Percentiles rank a stretch among this genome's conserved stretches.
phyloP scores from a whole-genome alignment of 208 protist species.

The Crithidia sp. region DNA sequence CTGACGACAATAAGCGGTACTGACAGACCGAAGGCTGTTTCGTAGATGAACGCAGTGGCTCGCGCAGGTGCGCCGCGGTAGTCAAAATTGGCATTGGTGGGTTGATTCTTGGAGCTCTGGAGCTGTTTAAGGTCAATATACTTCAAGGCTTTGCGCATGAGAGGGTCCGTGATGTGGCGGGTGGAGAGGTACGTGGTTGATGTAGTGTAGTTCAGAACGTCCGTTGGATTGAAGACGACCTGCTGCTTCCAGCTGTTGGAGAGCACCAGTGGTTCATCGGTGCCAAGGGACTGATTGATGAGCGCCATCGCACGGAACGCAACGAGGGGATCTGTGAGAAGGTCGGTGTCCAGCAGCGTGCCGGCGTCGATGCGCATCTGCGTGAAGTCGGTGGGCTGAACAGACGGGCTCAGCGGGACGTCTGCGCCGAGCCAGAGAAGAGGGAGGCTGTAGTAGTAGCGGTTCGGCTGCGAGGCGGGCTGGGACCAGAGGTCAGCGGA shows the following conservation, averaged over 20 bases:
- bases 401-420: neutral
- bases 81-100: neutral
- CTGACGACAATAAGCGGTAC: constrained; percentile 17
- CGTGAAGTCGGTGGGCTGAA: neutral
- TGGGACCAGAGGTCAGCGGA: neutral
- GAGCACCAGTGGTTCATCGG: neutral
- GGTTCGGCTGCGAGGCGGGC: neutral
- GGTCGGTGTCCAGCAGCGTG: neutral
- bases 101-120: neutral
- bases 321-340: neutral
- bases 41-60: constrained; percentile 16
- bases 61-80: constrained; percentile 5
- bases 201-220: neutral
- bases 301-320: neutral
- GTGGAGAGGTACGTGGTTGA: constrained; percentile 12
- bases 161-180: constrained; percentile 32
- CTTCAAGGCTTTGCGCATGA: constrained; percentile 39
- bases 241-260: constrained; percentile 32
- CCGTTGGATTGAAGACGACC: neutral
- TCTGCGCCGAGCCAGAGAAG: neutral
- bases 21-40: neutral
- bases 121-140: constrained; percentile 26
- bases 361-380: neutral
- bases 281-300: constrained; percentile 5
- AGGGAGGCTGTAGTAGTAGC: neutral